A percentile compares a stretch with the other conserved stretches of the same genome.
These are phyloP conservation scores for Domatiomyces catenatus DNA, from an alignment of 2,329 filamentous ascomycete species.

Conservation along the genomic window DNA sequence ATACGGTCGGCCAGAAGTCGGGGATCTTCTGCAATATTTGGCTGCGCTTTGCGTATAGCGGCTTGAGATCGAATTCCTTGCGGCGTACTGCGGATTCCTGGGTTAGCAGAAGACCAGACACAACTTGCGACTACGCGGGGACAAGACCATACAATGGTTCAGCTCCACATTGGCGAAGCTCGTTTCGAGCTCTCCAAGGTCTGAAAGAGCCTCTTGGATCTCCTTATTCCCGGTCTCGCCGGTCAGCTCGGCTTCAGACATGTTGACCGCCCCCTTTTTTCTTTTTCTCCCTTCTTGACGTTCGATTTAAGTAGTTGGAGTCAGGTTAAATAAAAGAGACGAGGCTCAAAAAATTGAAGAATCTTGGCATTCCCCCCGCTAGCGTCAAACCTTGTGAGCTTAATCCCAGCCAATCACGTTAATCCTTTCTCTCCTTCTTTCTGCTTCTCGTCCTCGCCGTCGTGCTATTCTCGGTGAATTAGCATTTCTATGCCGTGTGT, in stretches of 20 bases:
- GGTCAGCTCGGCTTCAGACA: not conserved
- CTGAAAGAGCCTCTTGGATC: slow-evolving; percentile 23
- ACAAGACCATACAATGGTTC: slow-evolving; percentile 61
- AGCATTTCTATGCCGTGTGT: no score
- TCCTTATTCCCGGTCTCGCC: not conserved
- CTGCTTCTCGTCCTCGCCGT: no score
- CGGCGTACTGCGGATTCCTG: slow-evolving; percentile 7
- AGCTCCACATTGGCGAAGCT: slow-evolving; percentile 73
- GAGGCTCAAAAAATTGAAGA: no score
- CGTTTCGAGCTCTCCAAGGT: slow-evolving; percentile 63
- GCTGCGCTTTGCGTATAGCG: slow-evolving; percentile 63
- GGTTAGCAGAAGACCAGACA: not conserved
- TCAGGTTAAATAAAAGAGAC: no score
- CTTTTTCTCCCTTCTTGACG: no score
- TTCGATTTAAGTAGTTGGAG: no score
- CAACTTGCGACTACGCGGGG: not conserved
- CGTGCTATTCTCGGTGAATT: no score
- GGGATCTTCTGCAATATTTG: slow-evolving; percentile 56
- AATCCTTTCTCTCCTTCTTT: no score
- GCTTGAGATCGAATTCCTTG: slow-evolving; percentile 18
- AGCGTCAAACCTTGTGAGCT: no score
- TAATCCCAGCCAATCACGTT: no score
- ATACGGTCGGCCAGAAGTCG: slow-evolving; percentile 88
- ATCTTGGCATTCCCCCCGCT: no score
- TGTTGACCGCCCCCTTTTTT: not conserved